Conservation (phyloP, 371 early-diverging fungal genomes). For the Sporodiniella umbellata region DNA sequence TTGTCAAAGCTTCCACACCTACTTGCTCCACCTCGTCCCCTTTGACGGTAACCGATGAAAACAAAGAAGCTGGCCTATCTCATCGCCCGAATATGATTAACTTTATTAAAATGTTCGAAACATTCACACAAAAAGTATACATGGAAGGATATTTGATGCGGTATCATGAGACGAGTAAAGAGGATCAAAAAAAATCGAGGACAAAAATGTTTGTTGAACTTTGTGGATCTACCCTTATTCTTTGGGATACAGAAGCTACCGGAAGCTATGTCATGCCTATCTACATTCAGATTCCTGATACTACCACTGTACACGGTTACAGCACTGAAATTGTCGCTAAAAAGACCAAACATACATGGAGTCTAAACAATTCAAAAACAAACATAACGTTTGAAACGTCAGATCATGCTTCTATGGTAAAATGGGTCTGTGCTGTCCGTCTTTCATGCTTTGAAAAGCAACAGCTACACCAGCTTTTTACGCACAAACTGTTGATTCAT, state of each 20-base stretch:
- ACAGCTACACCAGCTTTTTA: slow-evolving; percentile 71
- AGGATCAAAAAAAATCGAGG: slow-evolving; percentile 48
- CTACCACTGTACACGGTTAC: slow-evolving; percentile 41
- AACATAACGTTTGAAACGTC: slow-evolving; percentile 54
- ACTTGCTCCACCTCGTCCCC: slow-evolving; percentile 11
- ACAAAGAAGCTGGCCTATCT: neutral
- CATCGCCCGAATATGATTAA: slow-evolving; percentile 21
- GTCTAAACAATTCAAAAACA: slow-evolving; percentile 27
- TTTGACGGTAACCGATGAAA: slow-evolving; percentile 2
- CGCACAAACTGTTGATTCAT: slow-evolving; percentile 52
- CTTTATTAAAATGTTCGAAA: slow-evolving; percentile 47
- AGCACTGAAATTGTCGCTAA: slow-evolving; percentile 29
- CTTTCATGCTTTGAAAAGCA: slow-evolving; percentile 73
- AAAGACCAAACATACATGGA: slow-evolving; percentile 45
- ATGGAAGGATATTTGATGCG: slow-evolving; percentile 64
- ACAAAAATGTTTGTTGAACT: slow-evolving; percentile 70
- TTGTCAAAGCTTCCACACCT: slow-evolving; percentile 22
- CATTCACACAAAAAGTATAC: slow-evolving; percentile 65
- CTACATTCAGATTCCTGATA: slow-evolving; percentile 64
- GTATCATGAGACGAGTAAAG: slow-evolving; percentile 56
- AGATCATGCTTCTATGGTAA: slow-evolving; percentile 37
- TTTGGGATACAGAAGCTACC: slow-evolving; percentile 55
- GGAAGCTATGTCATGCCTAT: slow-evolving; percentile 53
- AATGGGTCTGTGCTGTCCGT: slow-evolving; percentile 67
- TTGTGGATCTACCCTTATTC: slow-evolving; percentile 58